A percentile compares a stretch with the other conserved stretches of the same genome.
Evolutionary conservation across 2,329 filamentous ascomycete species (phyloP).

Genomic region (Hypoxylon sp.): DNA sequence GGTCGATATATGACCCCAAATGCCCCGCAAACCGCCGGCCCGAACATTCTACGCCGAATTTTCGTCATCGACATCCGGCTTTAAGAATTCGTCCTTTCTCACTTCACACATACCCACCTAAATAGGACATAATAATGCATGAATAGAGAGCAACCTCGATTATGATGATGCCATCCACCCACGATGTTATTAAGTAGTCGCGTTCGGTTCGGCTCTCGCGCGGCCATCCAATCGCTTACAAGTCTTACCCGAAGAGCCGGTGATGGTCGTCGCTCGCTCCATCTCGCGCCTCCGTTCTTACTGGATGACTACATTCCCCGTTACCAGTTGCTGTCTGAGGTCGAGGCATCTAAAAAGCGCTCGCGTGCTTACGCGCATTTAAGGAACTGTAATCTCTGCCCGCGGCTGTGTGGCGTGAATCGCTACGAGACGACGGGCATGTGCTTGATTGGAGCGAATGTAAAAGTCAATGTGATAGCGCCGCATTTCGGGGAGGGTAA

Average conservation of each 20-base stretch:
- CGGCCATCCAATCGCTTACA: constrained; percentile 10
- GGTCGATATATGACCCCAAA: constrained; percentile 17
- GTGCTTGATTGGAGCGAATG: constrained; percentile 80
- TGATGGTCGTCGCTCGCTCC: constrained; percentile 56
- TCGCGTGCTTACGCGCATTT: constrained; percentile 82
- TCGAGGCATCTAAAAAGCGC: constrained; percentile 80
- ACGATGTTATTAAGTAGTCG: constrained; percentile 49
- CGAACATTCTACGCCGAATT: constrained; percentile 25
- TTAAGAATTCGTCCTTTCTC: constrained; percentile 9
- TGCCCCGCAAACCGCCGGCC: constrained; percentile 37
- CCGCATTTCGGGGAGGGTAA: constrained; percentile 85
- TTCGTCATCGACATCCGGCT: constrained; percentile 39
- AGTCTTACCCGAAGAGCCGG: constrained; percentile 18
- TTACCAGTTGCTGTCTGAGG: constrained; percentile 77
- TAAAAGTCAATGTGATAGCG: constrained; percentile 86
- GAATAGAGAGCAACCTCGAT: constrained; percentile 2
- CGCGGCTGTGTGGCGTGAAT: constrained; percentile 82
- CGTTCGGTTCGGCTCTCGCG: constrained; percentile 25
- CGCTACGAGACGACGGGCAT: constrained; percentile 84
- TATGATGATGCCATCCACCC: constrained; percentile 32
- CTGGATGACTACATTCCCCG: constrained; percentile 81
- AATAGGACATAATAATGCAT: not conserved
- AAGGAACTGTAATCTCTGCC: constrained; percentile 85
- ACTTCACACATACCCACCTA: constrained; percentile 6
- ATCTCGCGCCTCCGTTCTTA: constrained; percentile 76